These are phyloP conservation scores for Erythrophleum ivorense DNA, from an alignment of 331 rosid species.

Conservation along the genomic window DNA sequence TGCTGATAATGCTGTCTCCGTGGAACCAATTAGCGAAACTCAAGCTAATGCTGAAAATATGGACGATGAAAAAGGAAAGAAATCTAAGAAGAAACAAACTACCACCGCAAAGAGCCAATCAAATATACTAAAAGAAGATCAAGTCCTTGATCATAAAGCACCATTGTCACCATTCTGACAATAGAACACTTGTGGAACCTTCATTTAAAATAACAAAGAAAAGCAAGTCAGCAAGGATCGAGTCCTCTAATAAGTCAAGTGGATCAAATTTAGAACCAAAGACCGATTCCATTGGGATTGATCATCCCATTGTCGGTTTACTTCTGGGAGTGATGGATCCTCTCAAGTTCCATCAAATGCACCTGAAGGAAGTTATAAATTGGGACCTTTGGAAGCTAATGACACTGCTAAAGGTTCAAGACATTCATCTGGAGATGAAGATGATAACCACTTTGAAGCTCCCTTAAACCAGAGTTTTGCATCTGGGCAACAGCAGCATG, in stretches of 20 bases:
- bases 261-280: conserved; percentile 24
- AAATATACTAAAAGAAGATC: conserved; percentile 47
- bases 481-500: conserved; percentile 35
- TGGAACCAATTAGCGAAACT: conserved; percentile 42
- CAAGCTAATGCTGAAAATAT: conserved; percentile 43
- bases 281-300: conserved; percentile 34
- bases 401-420: conserved; percentile 1
- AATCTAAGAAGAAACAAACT: conserved; percentile 54
- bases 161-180: conserved; percentile 32
- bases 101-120: conserved; percentile 43
- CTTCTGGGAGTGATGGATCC: too few relatives aligned
- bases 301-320: conserved; percentile 24
- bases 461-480: conserved; percentile 10
- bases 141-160: conserved; percentile 36
- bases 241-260: conserved; percentile 34
- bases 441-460: conserved; percentile 23
- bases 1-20: conserved; percentile 28
- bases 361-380: not conserved
- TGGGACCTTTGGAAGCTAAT: conserved; percentile 23
- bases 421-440: conserved; percentile 18
- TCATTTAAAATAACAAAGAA: conserved; percentile 29
- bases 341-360: not conserved
- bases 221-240: conserved; percentile 33
- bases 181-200: conserved; percentile 22
- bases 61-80: conserved; percentile 48